Evolutionary conservation across 2,329 filamentous ascomycete genomes (phyloP), one percentile per base, ranked within the genome.

Genomic region (Aureobasidium subglaciale): DNA sequence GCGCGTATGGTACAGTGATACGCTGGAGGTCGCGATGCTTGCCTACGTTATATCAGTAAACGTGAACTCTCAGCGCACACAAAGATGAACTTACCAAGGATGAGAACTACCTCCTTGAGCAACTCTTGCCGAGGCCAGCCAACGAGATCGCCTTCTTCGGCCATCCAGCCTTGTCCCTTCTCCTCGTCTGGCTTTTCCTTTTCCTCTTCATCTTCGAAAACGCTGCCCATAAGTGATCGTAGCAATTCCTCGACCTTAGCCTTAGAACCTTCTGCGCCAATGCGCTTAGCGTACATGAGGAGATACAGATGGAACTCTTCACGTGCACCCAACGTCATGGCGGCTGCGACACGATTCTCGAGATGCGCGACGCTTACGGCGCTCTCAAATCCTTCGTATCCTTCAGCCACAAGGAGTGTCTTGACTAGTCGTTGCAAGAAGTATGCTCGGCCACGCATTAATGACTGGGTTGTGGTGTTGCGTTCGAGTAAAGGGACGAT

Each of bases 281-380:
- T 81, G 0, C 93, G 85, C 74, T 96, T 97, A 3, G 91, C 92
- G 66, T 99, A 99, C 90, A 97, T 97, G 65, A 90, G 87, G n/a
- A 99, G 75, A 66, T 97, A 97, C 1, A 96, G 78, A 56, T 90
- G 84, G 73, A 97, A 99, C 68, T 99, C 93, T 57, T 97, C 91
- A 63, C 84, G 87, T 0, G 93, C 87, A 3, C 87, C 88, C 1
- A 99, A 75, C 58, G 89, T 86, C 67, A 95, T 74, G 0, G 93
- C 89, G 4, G 90, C 95, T 2, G 93, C 92, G 42, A 99, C 85
- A 35, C 95, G 83, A 65, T 96, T 97, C 70, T 99, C 93, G 11
- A 99, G 76, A 73, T 99, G 93, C 6, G 91, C 92, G 60, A 99
- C 90, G 55, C 89, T 95, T 46, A 96, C 88, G 40, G 83, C 87